A percentile compares a stretch with the other conserved stretches of the same genome.
These are phyloP conservation scores for Epichloe glyceriae DNA, from an alignment of 2,329 filamentous ascomycete genomes.

Conservation along the genomic window DNA sequence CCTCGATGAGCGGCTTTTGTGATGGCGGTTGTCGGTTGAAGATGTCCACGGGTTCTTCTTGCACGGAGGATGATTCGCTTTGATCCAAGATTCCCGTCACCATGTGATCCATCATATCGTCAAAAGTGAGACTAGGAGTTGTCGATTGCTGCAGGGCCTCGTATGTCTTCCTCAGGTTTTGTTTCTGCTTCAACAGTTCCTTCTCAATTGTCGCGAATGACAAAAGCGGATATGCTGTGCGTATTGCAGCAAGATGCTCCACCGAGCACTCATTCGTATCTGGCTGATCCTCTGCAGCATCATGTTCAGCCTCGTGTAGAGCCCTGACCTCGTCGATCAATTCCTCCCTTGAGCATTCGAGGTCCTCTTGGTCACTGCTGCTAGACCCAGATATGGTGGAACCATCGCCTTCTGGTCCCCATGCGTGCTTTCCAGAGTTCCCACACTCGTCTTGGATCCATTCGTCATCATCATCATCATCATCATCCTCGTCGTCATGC, in stretches of 20 bases:
- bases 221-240: constrained; percentile 30
- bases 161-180: constrained; percentile 26
- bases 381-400: neutral
- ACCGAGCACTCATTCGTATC: constrained; percentile 11
- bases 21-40: constrained; percentile 2
- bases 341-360: constrained; percentile 2
- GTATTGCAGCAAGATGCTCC: constrained; percentile 24
- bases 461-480: constrained; percentile 16
- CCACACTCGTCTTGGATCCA: constrained; percentile 4
- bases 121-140: constrained; percentile 19
- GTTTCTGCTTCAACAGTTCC: constrained; percentile 19
- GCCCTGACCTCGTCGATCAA: constrained; percentile 1
- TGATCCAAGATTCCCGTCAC: constrained; percentile 9
- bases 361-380: constrained; percentile 5
- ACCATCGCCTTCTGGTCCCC: neutral
- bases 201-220: constrained; percentile 22
- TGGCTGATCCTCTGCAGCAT: neutral
- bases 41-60: neutral
- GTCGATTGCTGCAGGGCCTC: constrained; percentile 19
- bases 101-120: constrained; percentile 20
- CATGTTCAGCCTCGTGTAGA: neutral
- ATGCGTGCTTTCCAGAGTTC: neutral
- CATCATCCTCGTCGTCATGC: constrained; percentile 23
- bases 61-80: constrained; percentile 1
- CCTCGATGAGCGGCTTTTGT: constrained; percentile 17